A percentile compares a stretch with the other conserved stretches of the same genome.
Conservation (phyloP, 768 basidiomycete species). For the Hemileccinum impolitum region DNA sequence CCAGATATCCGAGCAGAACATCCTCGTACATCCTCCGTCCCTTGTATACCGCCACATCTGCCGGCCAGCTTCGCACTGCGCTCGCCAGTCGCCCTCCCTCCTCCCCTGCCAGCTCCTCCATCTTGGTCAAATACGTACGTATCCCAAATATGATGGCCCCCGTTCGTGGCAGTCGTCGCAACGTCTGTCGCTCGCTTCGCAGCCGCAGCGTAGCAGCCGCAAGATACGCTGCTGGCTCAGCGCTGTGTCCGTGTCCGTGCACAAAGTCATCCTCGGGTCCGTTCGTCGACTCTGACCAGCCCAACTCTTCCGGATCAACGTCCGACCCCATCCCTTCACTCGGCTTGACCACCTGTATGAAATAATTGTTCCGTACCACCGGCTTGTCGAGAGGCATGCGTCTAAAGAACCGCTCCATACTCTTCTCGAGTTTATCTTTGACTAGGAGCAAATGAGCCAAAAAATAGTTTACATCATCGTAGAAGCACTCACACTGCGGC, state of each 20-base stretch:
- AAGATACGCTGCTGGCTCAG: constrained; percentile 15
- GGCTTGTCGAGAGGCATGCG: constrained; percentile 65
- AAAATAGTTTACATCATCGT: background rate
- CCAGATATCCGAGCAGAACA: constrained; percentile 15
- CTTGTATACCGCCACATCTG: constrained; percentile 44
- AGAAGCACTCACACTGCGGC: constrained; percentile 55
- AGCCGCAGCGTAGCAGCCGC: constrained; percentile 47
- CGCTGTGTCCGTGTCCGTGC: constrained; percentile 29
- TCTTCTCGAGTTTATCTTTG: constrained; percentile 56
- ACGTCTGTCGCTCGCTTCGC: constrained; percentile 63
- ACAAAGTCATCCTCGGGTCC: constrained; percentile 50
- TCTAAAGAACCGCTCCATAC: constrained; percentile 69
- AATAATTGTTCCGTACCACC: constrained; percentile 69
- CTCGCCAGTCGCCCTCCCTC: constrained; percentile 58
- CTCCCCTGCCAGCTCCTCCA: constrained; percentile 51
- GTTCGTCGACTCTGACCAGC: constrained; percentile 55
- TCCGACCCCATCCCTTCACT: constrained; percentile 7
- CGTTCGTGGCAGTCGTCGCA: constrained; percentile 58
- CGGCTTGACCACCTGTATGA: constrained; percentile 39
- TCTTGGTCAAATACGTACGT: constrained; percentile 57
- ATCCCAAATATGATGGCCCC: constrained; percentile 71
- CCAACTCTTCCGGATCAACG: constrained; percentile 62
- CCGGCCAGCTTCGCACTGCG: constrained; percentile 63
- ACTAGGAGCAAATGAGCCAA: constrained; percentile 33
- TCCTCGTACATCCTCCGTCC: constrained; percentile 26